phyloP scores from a whole-genome alignment of 2,329 filamentous ascomycete species.

The Epichloe bromicola region DNA sequence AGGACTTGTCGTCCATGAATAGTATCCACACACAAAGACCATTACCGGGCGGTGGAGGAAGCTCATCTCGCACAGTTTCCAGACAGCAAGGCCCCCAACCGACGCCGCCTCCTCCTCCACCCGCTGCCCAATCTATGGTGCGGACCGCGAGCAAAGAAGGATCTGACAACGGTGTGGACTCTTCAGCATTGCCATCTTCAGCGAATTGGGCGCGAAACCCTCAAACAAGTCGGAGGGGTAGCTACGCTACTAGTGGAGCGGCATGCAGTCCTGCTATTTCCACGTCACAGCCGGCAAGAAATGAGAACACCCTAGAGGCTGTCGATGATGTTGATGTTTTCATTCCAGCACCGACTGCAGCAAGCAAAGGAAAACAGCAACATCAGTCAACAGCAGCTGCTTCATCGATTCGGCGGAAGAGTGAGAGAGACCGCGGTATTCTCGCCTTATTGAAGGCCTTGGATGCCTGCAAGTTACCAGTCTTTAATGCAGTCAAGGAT shows the following conservation, averaged over 20 bases:
- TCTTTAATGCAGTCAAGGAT: constrained; percentile 5
- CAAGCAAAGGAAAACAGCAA: constrained; percentile 8
- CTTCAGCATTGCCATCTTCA: constrained; percentile 81
- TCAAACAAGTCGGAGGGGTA: constrained; percentile 56
- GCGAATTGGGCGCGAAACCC: constrained; percentile 81
- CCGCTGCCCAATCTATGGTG: constrained; percentile 50
- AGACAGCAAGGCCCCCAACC: constrained; percentile 33
- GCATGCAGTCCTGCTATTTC: constrained; percentile 73
- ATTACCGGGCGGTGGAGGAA: constrained; percentile 35
- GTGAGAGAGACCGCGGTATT: constrained; percentile 15
- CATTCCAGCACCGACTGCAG: constrained; percentile 12
- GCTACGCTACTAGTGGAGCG: constrained; percentile 68
- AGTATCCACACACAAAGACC: constrained; percentile 70
- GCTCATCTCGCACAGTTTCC: constrained; percentile 40
- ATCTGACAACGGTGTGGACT: constrained; percentile 58
- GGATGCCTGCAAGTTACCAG: constrained; percentile 21
- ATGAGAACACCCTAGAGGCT: constrained; percentile 35
- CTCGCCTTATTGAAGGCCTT: constrained; percentile 25
- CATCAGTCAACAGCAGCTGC: constrained; percentile 4
- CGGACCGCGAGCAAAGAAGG: constrained; percentile 69
- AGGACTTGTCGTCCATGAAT: constrained; percentile 91
- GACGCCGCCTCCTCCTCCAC: constrained; percentile 26
- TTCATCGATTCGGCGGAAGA: not conserved
- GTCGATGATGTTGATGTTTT: constrained; percentile 20
- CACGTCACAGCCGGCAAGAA: constrained; percentile 38